Percentiles rank a stretch among this genome's conserved stretches.
phyloP scores from a whole-genome alignment of 1,284 basidiomycete genomes.

The Irpex sp. region DNA sequence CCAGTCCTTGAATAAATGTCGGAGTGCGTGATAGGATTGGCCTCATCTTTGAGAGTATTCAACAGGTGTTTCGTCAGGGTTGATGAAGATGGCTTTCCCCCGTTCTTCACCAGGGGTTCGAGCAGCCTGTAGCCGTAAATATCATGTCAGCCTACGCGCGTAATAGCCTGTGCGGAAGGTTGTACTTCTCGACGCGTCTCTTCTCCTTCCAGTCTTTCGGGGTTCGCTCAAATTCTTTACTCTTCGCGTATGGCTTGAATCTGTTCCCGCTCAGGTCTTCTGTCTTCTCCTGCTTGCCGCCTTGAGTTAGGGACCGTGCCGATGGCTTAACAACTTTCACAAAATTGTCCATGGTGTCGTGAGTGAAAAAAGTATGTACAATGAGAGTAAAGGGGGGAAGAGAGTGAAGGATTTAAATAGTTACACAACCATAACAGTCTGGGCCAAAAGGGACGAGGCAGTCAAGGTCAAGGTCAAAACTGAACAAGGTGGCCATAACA shows the following conservation, averaged over 20 bases:
- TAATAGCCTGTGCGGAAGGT: not conserved
- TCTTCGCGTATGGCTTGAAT: conserved; percentile 30
- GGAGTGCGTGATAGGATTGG: conserved; percentile 71
- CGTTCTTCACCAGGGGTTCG: conserved; percentile 26
- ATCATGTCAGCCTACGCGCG: not conserved
- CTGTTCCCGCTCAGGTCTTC: conserved; percentile 20
- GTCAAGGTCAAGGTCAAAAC: not conserved
- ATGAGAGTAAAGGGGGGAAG: not conserved
- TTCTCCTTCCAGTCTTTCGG: conserved; percentile 26
- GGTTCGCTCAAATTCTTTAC: conserved; percentile 18
- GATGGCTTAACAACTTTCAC: conserved; percentile 31
- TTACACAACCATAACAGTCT: not conserved
- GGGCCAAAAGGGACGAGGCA: not conserved
- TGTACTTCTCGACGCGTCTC: conserved; percentile 25
- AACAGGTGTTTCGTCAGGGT: conserved; percentile 51
- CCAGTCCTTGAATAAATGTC: conserved; percentile 57
- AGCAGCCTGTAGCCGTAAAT: conserved; percentile 22
- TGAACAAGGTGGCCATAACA: not conserved
- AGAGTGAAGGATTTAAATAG: not conserved
- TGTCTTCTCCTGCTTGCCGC: conserved; percentile 15
- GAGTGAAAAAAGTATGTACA: conserved; percentile 12
- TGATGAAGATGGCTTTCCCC: conserved; percentile 33
- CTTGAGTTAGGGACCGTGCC: conserved; percentile 6
- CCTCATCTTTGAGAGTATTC: conserved; percentile 47
- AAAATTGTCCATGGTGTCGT: conserved; percentile 35